Percentiles rank a stretch among this genome's conserved stretches.
These are phyloP conservation scores for Ramalina intermedia DNA, from an alignment of 495 filamentous ascomycete genomes.

Conservation along the genomic window DNA sequence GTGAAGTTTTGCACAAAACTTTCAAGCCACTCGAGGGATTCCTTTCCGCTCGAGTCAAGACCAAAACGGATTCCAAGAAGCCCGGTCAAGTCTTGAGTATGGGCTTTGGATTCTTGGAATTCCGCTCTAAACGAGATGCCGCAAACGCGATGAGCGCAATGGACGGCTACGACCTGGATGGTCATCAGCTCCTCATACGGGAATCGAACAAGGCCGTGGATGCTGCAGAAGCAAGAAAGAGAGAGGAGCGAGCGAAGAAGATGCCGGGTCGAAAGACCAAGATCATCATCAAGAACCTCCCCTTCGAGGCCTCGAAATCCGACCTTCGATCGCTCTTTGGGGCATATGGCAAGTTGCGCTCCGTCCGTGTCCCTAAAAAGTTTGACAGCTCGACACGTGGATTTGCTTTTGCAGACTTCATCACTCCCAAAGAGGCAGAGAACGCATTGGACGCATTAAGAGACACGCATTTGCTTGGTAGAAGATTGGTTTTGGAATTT, in stretches of 20 bases:
- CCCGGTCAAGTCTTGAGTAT: slow-evolving; percentile 76
- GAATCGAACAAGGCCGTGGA: slow-evolving; percentile 73
- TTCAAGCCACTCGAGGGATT: slow-evolving; percentile 79
- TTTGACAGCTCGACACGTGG: slow-evolving; percentile 76
- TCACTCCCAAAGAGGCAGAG: slow-evolving; percentile 80
- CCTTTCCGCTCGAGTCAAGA: slow-evolving; percentile 69
- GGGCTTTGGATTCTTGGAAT: slow-evolving; percentile 94
- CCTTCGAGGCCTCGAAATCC: slow-evolving; percentile 88
- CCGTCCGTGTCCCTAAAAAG: slow-evolving; percentile 87
- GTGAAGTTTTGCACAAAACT: slow-evolving; percentile 49
- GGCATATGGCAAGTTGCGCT: slow-evolving; percentile 79
- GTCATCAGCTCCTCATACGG: slow-evolving; percentile 70
- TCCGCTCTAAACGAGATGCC: slow-evolving; percentile 60
- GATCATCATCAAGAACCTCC: slow-evolving; percentile 96
- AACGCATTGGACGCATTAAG: slow-evolving; percentile 82
- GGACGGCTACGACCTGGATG: slow-evolving; percentile 74
- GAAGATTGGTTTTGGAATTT: slow-evolving; percentile 79
- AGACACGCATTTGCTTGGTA: slow-evolving; percentile 85
- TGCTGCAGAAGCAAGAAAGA: slow-evolving; percentile 70
- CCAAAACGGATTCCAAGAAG: slow-evolving; percentile 72
- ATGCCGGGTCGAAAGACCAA: slow-evolving; percentile 61
- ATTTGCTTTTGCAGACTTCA: slow-evolving; percentile 94
- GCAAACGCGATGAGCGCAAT: slow-evolving; percentile 66
- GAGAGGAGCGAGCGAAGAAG: slow-evolving; percentile 68
- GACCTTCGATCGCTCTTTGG: slow-evolving; percentile 76